Conservation (phyloP, 1,139 yeast species). For the Candida sojae region DNA sequence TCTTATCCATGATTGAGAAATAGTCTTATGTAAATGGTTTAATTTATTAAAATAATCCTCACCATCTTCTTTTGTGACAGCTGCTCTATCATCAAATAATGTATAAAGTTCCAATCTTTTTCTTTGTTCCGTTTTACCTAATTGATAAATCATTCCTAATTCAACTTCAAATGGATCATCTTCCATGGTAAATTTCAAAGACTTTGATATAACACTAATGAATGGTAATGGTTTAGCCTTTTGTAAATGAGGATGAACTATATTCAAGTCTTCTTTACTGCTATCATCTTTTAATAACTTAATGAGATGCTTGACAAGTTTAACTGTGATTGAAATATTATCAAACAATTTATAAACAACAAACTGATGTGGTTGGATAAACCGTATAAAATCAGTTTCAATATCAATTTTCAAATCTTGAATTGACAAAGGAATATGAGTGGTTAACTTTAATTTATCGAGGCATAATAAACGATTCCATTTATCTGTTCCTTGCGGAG, state of each 20-base stretch:
- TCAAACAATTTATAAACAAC: conserved; percentile 64
- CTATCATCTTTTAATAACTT: conserved; percentile 41
- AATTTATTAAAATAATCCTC: conserved; percentile 15
- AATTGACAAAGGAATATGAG: conserved; percentile 10
- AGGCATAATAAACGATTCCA: conserved; percentile 56
- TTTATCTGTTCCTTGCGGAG: conserved; percentile 46
- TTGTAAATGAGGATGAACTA: conserved; percentile 37
- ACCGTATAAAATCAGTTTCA: conserved; percentile 30
- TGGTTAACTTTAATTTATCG: conserved; percentile 30
- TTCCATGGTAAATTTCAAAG: conserved; percentile 54
- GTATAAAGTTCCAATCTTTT: conserved; percentile 59
- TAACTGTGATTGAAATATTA: conserved; percentile 54
- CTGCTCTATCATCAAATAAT: conserved; percentile 46
- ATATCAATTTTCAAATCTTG: conserved; percentile 13
- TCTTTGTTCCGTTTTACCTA: conserved; percentile 73
- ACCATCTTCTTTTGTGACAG: conserved; percentile 5
- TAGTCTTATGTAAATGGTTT: conserved; percentile 17
- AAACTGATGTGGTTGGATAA: conserved; percentile 53
- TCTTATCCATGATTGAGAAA: conserved; percentile 45
- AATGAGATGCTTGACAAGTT: conserved; percentile 56
- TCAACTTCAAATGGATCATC: conserved; percentile 91
- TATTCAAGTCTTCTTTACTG: conserved; percentile 18
- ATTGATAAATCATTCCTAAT: conserved; percentile 70
- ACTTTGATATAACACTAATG: conserved; percentile 50
- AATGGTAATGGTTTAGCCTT: conserved; percentile 53